Evolutionary conservation across 2,329 filamentous ascomycete genomes (phyloP), one percentile per base, ranked within the genome.

Genomic region (Dothistroma septosporum): DNA sequence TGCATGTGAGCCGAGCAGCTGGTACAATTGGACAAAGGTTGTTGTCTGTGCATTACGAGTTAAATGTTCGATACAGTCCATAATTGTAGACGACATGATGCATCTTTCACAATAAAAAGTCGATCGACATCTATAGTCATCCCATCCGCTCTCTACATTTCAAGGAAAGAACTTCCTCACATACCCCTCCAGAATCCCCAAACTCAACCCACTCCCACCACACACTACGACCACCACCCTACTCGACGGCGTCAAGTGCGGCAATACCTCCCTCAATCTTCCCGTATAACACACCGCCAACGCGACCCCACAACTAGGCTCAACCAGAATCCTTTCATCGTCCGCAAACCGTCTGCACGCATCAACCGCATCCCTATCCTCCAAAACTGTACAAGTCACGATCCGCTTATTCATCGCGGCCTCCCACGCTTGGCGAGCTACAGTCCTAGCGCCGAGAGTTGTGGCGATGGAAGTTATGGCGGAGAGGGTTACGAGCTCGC

Each of bases 221-320:
- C 93, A 97, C 7, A 97, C 86, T 24, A 96, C 81, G 57, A 97
- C 79, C 1, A 97, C 91, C 6, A 97, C 83, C 64, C 89, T 90
- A 72, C 85, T 88, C 60, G 82, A 77, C 0, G 79, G 77, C 76
- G 82, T 87, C 64, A 91, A 82, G 28, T 60, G 46, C 35, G 82
- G 82, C 8, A 85, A 64, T 1, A 72, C 76, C 66, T 81, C 78
- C 69, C 86, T 82, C 69, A 95, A 72, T 46, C 83, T 75, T 0
- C 83, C 85, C 46, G 83, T 84, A 69, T 91, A 91, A 61, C 81
- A 86, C 2, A 85, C 74, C 1, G 88, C 90, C 12, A 96, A 76
- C 56, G 88, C 89, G 6, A 93, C 91, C 0, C 92, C 92, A 73
- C 93, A 97, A 0, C 92, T 87, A 37, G 88, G 80, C 78, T 97